Base-by-base conservation (phyloP, 371 early-diverging fungal species). In the Mucor irregularis region DNA sequence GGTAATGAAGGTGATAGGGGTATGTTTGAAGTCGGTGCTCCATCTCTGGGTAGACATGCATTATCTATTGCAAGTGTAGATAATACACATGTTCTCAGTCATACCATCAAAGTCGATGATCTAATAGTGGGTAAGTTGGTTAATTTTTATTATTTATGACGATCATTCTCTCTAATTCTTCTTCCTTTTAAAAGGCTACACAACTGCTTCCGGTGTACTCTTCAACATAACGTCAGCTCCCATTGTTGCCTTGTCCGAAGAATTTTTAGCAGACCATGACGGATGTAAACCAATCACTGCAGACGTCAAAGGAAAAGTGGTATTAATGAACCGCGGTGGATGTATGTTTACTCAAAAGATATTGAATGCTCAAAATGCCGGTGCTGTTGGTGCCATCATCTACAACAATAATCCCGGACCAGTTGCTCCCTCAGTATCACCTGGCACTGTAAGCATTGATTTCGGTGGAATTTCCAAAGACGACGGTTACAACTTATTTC, bases 51-150 rank as follows among this genome's bases (percentile, higher is more conserved):
- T 2, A 56, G 57, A 10, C 74, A 77, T 29, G 81, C 84, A 9
- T 64, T 88, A 37, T 79, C 84, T 13, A 87, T 90, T 14, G 92
- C 88, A n/a, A 84, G 90, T n/a, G 73, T 90, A 9, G 90, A 92
- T 45, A 88, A 83, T 59, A 38, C 50, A 6, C 49, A 58, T 16
- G 72, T 66, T 2, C 45, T 64, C 21, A 68, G 72, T 5, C 69
- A 70, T 46, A 53, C 69, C 0, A 49, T 76, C n/a, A 29, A 50
- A 22, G 28, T 64, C 3, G 61, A 33, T 9, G 49, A 49, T 39
- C 16, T 52, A 11, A 48, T 44, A 3, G 26, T 73, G 13, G 63
- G 72, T 68, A 68, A 55, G 7, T 25, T 16, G 5, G n/a, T 11
- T 11, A 21, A 7, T n/a, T 49, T 43, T 21, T 2, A 19, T 5